Conservation (phyloP, 1,284 basidiomycete species). For the Microstroma glucosiphilum region DNA sequence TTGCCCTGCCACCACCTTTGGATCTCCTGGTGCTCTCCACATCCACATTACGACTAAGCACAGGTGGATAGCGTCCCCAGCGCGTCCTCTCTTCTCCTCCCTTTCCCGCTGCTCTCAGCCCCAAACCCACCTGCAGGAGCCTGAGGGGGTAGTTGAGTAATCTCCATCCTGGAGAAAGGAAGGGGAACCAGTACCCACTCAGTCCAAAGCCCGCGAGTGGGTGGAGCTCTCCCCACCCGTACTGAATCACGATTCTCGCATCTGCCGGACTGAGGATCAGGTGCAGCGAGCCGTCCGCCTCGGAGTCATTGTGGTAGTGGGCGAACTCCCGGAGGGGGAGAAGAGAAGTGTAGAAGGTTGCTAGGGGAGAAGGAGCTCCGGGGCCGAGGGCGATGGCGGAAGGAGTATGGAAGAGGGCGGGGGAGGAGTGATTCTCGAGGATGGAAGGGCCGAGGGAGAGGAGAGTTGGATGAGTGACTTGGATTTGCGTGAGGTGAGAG, state of each 20-base stretch:
- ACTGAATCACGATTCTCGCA: conserved; percentile 19
- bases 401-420: neutral
- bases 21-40: too few species aligned
- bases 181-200: conserved; percentile 12
- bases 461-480: neutral
- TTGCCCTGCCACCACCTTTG: too few species aligned
- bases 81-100: neutral
- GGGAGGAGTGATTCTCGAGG: neutral
- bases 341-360: neutral
- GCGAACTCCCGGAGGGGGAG: neutral
- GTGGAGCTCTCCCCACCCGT: conserved; percentile 32
- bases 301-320: conserved; percentile 19
- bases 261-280: conserved; percentile 25
- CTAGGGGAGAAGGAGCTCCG: neutral
- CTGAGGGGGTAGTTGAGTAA: conserved; percentile 5
- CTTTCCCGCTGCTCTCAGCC: neutral
- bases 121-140: neutral
- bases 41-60: too few species aligned
- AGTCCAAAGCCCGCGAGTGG: conserved; percentile 22
- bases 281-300: conserved; percentile 22
- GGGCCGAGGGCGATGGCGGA: neutral
- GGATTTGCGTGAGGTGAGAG: neutral
- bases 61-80: too few species aligned
- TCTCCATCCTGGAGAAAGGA: neutral
- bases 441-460: neutral